phyloP scores from a whole-genome alignment of 2,329 filamentous ascomycete genomes.

The Scedosporium minutisporum region DNA sequence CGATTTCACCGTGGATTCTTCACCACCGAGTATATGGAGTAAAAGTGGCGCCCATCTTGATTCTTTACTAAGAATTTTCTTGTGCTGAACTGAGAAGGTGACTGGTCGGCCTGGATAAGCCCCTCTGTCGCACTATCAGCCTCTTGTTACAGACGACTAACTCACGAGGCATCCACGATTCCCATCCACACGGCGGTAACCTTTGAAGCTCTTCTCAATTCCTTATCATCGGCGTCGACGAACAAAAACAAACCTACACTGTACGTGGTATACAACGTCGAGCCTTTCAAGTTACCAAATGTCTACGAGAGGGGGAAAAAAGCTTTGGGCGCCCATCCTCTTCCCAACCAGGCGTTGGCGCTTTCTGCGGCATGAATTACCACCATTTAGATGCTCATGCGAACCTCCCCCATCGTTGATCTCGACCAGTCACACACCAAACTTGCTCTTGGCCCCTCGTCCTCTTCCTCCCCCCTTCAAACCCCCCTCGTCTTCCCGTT shows the following conservation, averaged over 20 bases:
- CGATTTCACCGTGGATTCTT: too few relatives aligned
- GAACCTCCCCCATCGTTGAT: neutral
- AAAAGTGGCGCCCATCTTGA: too few relatives aligned
- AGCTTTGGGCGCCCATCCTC: too few relatives aligned
- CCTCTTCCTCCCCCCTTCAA: neutral
- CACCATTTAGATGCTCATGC: slow-evolving; percentile 3
- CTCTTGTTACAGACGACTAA: neutral
- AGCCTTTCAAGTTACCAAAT: too few relatives aligned
- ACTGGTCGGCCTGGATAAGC: too few relatives aligned
- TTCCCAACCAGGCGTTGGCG: neutral
- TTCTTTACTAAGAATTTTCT: too few relatives aligned
- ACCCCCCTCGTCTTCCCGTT: neutral
- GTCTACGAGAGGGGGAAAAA: too few relatives aligned
- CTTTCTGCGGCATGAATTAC: neutral
- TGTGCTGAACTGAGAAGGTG: too few relatives aligned
- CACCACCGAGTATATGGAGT: too few relatives aligned
- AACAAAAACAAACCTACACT: neutral
- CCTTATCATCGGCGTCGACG: neutral
- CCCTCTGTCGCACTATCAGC: neutral
- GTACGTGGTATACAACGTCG: neutral
- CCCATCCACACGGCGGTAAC: neutral
- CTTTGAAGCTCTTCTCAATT: neutral
- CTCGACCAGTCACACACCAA: neutral
- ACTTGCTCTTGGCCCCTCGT: neutral
- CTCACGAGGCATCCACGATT: too few relatives aligned